Percentiles rank a stretch among this genome's conserved stretches.
phyloP scores from a whole-genome alignment of 148 eudicot genomes.

The Fagopyrum homotropicum region DNA sequence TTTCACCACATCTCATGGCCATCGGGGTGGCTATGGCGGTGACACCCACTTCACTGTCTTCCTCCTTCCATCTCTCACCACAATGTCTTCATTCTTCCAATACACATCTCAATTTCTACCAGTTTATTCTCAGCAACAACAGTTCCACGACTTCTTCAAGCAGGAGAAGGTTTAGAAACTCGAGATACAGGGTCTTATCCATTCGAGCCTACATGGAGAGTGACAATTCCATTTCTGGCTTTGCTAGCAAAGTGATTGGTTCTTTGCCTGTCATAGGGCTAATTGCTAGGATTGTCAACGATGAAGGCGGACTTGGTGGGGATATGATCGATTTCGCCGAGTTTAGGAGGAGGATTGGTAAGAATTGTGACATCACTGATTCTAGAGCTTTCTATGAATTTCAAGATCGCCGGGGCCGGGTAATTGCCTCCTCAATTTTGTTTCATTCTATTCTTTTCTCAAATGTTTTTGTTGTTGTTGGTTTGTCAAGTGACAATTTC shows the following conservation, averaged over 20 bases:
- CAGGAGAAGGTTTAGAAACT: not conserved
- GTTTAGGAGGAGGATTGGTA: constrained; percentile 78
- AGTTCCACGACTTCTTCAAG: not conserved
- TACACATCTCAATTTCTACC: not conserved
- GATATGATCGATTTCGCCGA: constrained; percentile 82
- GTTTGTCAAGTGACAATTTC: not conserved
- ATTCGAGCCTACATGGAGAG: constrained; percentile 62
- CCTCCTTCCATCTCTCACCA: constrained; percentile 2
- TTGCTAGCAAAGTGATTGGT: constrained; percentile 63
- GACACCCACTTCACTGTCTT: constrained; percentile 10
- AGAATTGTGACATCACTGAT: constrained; percentile 62
- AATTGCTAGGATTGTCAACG: constrained; percentile 57
- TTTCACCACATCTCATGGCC: not conserved
- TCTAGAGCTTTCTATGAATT: constrained; percentile 68
- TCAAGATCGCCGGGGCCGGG: constrained; percentile 66
- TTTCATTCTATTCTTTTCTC: not conserved
- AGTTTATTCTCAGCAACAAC: not conserved
- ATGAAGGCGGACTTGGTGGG: constrained; percentile 77
- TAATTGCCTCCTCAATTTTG: constrained; percentile 11
- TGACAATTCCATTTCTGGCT: constrained; percentile 44
- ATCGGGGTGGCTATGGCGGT: not conserved
- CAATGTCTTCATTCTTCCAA: not conserved
- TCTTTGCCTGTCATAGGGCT: constrained; percentile 76
- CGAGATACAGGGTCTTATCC: constrained; percentile 20
- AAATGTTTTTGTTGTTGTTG: not conserved